These are phyloP conservation scores for Rhododendron vialii DNA, from an alignment of 148 eudicot genomes.

Conservation along the genomic window DNA sequence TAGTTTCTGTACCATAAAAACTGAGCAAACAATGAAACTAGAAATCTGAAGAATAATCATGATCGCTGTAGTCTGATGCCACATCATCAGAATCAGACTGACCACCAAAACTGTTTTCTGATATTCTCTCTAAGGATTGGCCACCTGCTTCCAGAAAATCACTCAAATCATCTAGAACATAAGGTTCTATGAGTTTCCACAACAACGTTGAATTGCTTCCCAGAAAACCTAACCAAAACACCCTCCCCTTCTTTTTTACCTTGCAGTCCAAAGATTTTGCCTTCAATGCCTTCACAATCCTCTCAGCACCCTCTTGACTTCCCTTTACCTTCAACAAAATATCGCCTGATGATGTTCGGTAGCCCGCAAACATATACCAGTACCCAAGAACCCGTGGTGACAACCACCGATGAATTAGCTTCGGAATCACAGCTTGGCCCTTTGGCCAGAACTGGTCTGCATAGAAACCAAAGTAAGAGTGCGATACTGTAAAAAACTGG, in stretches of 20 bases:
- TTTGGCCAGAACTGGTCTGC: slow-evolving; percentile 75
- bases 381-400: slow-evolving; percentile 91
- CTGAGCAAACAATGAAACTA: neutral
- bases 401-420: slow-evolving; percentile 80
- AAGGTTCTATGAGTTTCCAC: slow-evolving; percentile 64
- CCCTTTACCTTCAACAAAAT: slow-evolving; percentile 74
- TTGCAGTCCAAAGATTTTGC: slow-evolving; percentile 52
- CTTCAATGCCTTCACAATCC: slow-evolving; percentile 56
- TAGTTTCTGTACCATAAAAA: neutral
- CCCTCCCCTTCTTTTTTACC: slow-evolving; percentile 63
- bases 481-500: slow-evolving; percentile 57
- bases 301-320: slow-evolving; percentile 50
- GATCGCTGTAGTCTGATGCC: slow-evolving; percentile 7
- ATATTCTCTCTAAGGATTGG: slow-evolving; percentile 12
- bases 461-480: slow-evolving; percentile 65
- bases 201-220: slow-evolving; percentile 56
- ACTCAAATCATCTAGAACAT: slow-evolving; percentile 49
- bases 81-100: slow-evolving; percentile 17
- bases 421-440: slow-evolving; percentile 60
- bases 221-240: slow-evolving; percentile 85
- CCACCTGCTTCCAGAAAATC: slow-evolving; percentile 40
- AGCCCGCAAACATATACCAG: slow-evolving; percentile 88
- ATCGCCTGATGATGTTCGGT: slow-evolving; percentile 73
- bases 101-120: slow-evolving; percentile 18
- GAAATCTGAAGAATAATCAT: slow-evolving; percentile 13